Percentiles rank a stretch among this genome's conserved stretches.
These are phyloP conservation scores for Magnolia sinica DNA, from an alignment of 164 flowering plant genomes.

Conservation along the genomic window DNA sequence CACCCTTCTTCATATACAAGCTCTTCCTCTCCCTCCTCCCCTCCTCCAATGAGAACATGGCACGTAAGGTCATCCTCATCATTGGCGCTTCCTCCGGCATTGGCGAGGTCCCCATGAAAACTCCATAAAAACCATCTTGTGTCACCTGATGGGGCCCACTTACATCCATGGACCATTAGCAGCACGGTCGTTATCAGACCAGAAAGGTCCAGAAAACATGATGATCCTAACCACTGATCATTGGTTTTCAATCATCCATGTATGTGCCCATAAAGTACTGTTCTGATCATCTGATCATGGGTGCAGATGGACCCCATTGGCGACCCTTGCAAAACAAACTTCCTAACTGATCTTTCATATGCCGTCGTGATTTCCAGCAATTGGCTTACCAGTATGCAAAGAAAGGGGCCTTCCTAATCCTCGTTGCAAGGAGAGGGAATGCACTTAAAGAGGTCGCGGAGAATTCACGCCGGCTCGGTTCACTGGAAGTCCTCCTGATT, in stretches of 20 bases:
- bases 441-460: conserved; percentile 40
- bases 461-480: conserved; percentile 38
- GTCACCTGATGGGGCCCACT: no score
- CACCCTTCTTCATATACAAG: conserved; percentile 7
- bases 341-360: neutral
- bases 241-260: no score
- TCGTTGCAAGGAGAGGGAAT: conserved; percentile 52
- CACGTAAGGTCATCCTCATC: conserved; percentile 16
- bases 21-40: neutral
- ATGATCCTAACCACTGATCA: no score
- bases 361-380: conserved; percentile 22
- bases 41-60: neutral
- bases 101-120: conserved; percentile 10
- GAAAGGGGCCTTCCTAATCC: conserved; percentile 47
- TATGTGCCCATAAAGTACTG: no score
- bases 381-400: conserved; percentile 65
- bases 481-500: conserved; percentile 43
- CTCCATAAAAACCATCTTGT: neutral
- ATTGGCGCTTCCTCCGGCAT: conserved; percentile 20
- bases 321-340: neutral
- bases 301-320: no score
- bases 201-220: no score
- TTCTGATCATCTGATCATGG: no score
- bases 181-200: no score
- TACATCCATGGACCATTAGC: no score